phyloP scores from a whole-genome alignment of 495 filamentous ascomycete species.

The Annulohypoxylon nitens region DNA sequence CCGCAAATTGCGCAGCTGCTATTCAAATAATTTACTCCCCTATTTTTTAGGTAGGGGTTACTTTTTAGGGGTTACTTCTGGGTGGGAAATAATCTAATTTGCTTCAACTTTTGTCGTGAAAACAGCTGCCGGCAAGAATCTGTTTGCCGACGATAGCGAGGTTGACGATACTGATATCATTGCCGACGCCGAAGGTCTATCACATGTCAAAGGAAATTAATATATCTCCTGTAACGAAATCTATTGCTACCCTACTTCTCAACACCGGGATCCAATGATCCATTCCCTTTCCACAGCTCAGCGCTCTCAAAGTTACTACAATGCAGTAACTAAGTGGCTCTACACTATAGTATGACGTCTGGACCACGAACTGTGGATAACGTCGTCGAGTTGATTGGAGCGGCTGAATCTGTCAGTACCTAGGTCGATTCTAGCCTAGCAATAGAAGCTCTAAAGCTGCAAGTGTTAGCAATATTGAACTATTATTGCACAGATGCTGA shows the following conservation, averaged over 20 bases:
- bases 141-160: not conserved
- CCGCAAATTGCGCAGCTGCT: conserved; percentile 14
- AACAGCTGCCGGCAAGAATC: not conserved
- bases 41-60: not conserved
- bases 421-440: conserved; percentile 34
- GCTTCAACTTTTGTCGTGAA: conserved; percentile 4
- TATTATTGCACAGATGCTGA: conserved; percentile 11
- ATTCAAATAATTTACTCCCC: not conserved
- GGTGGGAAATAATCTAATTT: not conserved
- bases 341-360: conserved; percentile 4
- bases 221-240: conserved; percentile 8
- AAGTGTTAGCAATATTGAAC: conserved; percentile 24
- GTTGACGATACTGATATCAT: conserved; percentile 13
- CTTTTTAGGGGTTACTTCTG: not conserved
- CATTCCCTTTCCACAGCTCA: conserved; percentile 24
- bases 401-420: conserved; percentile 39
- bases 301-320: conserved; percentile 25
- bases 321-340: conserved; percentile 3
- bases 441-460: conserved; percentile 13
- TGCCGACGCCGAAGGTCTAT: not conserved
- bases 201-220: conserved; percentile 11
- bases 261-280: conserved; percentile 8
- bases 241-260: conserved; percentile 19
- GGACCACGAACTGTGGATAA: conserved; percentile 18
- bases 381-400: conserved; percentile 33